Evolutionary conservation across 345 rosid genomes (phyloP), one percentile per base, ranked within the genome.

Genomic region (Psidium guajava): DNA sequence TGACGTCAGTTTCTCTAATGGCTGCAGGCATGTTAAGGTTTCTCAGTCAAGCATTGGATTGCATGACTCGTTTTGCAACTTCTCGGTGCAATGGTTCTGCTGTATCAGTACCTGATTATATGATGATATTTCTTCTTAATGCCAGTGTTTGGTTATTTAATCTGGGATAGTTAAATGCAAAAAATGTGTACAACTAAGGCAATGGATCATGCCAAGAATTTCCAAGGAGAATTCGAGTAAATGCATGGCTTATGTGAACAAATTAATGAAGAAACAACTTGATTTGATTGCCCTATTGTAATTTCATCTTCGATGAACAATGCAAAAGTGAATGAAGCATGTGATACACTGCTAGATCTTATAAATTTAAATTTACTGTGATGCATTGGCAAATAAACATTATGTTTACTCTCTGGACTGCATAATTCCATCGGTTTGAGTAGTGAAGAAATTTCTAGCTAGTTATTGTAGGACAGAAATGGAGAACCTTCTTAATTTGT

Each of bases 1-100:
- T 91, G 82, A 88, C 95, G 32, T 89, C 90, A 21, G 90, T 93
- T 74, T 92, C 95, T 69, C 89, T 93, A 83, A 88, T 92, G 92
- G 91, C 95, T 87, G 93, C 95, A 86, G 94, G 95, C 82, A 86
- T 82, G 54, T 54, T 81, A 56, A 54, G 22, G 52, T 11, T 75
- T 54, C 42, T 27, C 83, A 18, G 47, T 69, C 77, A 69, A 69
- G 47, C 32, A 69, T 69, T 52, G 16, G 18, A 13, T 52, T 52
- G 54, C 54, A 52, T 52, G 54, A 52, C 16, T 52, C 14, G 18
- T 52, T 52, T 52, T 52, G 54, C 16, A 15, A 52, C 54, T 52
- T 52, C 54, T 52, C 18, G 5, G 14, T 52, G 54, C 15, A 14
- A 52, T 52, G 54, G 54, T 52, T 52, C 16, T 52, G 54, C 54